Evolutionary conservation across 1,284 basidiomycete species (phyloP).

Genomic region (Heterobasidion parviporum): DNA sequence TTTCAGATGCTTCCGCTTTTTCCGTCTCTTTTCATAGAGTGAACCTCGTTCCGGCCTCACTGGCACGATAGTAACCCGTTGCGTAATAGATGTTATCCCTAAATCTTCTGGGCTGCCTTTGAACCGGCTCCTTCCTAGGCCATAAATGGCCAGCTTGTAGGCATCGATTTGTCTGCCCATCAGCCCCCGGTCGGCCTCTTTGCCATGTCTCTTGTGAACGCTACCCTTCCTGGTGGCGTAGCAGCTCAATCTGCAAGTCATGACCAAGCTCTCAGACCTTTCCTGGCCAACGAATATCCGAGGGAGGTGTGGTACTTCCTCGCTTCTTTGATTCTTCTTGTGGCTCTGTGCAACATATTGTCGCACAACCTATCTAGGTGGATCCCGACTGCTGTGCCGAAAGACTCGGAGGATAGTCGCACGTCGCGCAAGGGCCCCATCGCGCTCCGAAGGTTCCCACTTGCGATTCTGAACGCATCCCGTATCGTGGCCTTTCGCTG

Average conservation of each 20-base stretch:
- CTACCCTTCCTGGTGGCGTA: not conserved
- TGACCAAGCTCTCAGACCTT: conserved; percentile 7
- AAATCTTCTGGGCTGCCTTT: no score
- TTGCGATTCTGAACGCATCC: conserved; percentile 31
- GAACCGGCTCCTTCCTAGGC: no score
- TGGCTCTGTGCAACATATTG: conserved; percentile 30
- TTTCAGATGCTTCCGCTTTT: no score
- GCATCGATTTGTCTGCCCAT: no score
- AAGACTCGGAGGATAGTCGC: not conserved
- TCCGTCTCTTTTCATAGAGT: no score
- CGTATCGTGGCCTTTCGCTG: conserved; percentile 43
- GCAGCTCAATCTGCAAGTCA: not conserved
- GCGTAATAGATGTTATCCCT: no score
- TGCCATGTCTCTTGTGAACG: not conserved
- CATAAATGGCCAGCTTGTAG: no score
- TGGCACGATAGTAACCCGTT: no score
- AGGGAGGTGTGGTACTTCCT: conserved; percentile 36
- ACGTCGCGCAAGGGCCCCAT: conserved; percentile 3
- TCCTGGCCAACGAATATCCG: conserved; percentile 23
- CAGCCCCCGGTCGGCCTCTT: not conserved
- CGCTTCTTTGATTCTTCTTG: conserved; percentile 29
- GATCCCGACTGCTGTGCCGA: conserved; percentile 12
- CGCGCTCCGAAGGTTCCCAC: conserved; percentile 24
- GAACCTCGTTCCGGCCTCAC: no score
- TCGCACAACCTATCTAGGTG: conserved; percentile 14